Conservation (phyloP, 2,329 filamentous ascomycete species). For the Curvularia spicifera region DNA sequence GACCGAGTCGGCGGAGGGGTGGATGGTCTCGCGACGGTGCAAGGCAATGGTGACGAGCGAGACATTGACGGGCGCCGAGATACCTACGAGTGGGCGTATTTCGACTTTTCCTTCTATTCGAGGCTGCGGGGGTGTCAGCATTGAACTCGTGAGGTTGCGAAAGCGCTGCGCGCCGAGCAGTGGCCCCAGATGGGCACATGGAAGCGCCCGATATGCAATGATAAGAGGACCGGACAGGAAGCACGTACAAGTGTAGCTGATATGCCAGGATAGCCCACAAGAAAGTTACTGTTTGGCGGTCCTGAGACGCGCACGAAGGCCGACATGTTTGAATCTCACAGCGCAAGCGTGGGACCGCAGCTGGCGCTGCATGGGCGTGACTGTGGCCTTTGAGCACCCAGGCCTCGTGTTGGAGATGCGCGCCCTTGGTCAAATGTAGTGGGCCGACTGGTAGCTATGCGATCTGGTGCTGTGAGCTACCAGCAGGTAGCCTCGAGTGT, state of each 20-base stretch:
- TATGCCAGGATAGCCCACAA: slow-evolving; percentile 97
- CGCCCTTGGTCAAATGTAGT: slow-evolving; percentile 11
- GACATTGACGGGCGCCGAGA: slow-evolving; percentile 86
- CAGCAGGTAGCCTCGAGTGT: slow-evolving; percentile 31
- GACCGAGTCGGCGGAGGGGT: slow-evolving; percentile 92
- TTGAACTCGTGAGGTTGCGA: slow-evolving; percentile 11
- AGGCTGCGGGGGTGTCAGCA: slow-evolving; percentile 64
- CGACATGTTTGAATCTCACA: slow-evolving; percentile 54
- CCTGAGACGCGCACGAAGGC: slow-evolving; percentile 95
- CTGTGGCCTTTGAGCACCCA: slow-evolving; percentile 24
- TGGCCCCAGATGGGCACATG: slow-evolving; percentile 2
- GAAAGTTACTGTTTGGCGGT: slow-evolving; percentile 94
- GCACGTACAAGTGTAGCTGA: slow-evolving; percentile 89
- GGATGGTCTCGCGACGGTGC: slow-evolving; percentile 92
- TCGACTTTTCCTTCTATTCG: slow-evolving; percentile 98
- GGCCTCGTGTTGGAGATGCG: slow-evolving; percentile 12
- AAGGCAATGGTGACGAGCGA: slow-evolving; percentile 94
- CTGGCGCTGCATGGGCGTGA: slow-evolving; percentile 47
- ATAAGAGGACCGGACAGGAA: slow-evolving; percentile 2
- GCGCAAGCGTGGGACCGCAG: slow-evolving; percentile 44
- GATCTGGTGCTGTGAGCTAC: slow-evolving; percentile 17
- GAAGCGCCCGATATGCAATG: slow-evolving; percentile 11
- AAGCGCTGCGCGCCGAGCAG: slow-evolving; percentile 10
- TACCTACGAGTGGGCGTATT: slow-evolving; percentile 83
- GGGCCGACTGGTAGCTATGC: slow-evolving; percentile 17